Evolutionary conservation across 1,284 basidiomycete species (phyloP).

Genomic region (Kalmanozyma brasiliensis): DNA sequence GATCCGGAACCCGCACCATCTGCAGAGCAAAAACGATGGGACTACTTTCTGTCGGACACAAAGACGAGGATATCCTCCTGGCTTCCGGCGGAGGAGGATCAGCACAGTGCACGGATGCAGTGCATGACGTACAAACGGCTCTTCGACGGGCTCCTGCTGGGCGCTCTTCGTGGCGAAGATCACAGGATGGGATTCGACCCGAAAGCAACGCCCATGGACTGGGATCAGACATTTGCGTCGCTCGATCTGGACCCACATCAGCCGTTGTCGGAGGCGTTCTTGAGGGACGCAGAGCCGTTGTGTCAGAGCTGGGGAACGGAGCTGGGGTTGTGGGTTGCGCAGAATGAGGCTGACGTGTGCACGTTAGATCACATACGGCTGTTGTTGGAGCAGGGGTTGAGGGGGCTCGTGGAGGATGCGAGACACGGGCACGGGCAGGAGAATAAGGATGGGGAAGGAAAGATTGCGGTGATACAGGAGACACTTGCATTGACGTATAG

Average conservation of each 20-base stretch:
- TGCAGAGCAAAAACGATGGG: slow-evolving; percentile 10
- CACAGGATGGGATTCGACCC: slow-evolving; percentile 19
- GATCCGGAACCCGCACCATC: background rate
- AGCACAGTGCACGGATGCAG: slow-evolving; percentile 54
- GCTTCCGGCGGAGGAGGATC: slow-evolving; percentile 49
- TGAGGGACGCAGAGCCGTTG: slow-evolving; percentile 34
- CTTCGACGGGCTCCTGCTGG: slow-evolving; percentile 43
- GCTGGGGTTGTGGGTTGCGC: slow-evolving; percentile 9
- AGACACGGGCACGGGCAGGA: background rate
- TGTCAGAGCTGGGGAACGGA: slow-evolving; percentile 39
- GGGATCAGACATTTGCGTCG: slow-evolving; percentile 10
- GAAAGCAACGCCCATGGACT: slow-evolving; percentile 40
- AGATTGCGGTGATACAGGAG: slow-evolving; percentile 17
- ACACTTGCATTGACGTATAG: slow-evolving; percentile 28
- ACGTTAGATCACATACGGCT: slow-evolving; percentile 31
- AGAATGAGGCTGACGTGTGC: slow-evolving; percentile 24
- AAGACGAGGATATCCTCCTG: slow-evolving; percentile 55
- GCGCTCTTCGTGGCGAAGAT: slow-evolving; percentile 7
- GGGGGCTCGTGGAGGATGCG: slow-evolving; percentile 20
- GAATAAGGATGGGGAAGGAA: background rate
- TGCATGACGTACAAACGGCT: slow-evolving; percentile 64
- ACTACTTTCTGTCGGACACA: slow-evolving; percentile 53
- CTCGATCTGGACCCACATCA: slow-evolving; percentile 32
- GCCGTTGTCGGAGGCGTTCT: slow-evolving; percentile 36
- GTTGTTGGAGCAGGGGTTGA: slow-evolving; percentile 30